Percentiles rank a stretch among this genome's conserved stretches.
Conservation (phyloP, 257 asterid genomes). For the Coffea canephora region DNA sequence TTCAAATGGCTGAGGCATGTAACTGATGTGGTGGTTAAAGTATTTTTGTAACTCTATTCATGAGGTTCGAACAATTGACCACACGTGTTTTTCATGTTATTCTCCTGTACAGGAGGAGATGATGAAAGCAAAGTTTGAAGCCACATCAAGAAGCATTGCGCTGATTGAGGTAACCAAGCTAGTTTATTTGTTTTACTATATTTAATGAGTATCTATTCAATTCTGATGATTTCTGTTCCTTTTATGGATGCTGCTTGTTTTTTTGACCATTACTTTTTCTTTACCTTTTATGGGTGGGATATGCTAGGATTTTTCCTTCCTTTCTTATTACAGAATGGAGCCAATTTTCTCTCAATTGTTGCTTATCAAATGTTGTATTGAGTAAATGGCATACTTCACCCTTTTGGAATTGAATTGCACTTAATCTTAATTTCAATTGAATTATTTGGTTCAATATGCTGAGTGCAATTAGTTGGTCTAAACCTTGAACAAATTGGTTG, state of each 20-base stretch:
- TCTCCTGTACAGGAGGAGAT: slow-evolving; percentile 71
- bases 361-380: neutral
- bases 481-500: neutral
- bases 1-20: slow-evolving; percentile 82
- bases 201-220: neutral
- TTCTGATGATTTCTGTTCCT: slow-evolving; percentile 6
- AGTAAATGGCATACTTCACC: neutral
- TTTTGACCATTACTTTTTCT: neutral
- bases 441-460: neutral
- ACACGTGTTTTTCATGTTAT: neutral
- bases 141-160: slow-evolving; percentile 58
- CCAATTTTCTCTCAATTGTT: neutral
- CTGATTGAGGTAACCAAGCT: slow-evolving; percentile 57
- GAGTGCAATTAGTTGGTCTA: neutral
- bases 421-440: neutral
- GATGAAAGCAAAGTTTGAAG: slow-evolving; percentile 77
- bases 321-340: neutral
- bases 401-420: neutral
- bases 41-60: slow-evolving; percentile 6
- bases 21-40: slow-evolving; percentile 6
- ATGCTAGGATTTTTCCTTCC: neutral
- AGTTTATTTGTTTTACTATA: neutral
- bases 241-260: neutral
- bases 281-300: neutral
- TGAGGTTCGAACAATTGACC: slow-evolving; percentile 9